phyloP scores from a whole-genome alignment of 169 alveolate species.

The Plasmodium blacklocki region DNA sequence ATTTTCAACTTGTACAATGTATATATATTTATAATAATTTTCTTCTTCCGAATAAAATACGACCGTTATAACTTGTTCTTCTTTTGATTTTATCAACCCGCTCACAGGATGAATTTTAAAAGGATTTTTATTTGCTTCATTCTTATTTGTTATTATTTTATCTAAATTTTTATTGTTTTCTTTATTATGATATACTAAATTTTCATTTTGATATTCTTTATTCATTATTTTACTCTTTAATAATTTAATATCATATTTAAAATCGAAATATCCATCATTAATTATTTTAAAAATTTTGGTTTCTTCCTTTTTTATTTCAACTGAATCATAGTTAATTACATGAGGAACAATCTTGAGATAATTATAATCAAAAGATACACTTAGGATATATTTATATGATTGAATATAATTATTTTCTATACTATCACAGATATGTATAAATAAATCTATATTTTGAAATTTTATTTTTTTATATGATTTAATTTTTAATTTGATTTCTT shows the following conservation, averaged over 20 bases:
- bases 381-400: slow-evolving; percentile 46
- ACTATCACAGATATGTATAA: slow-evolving; percentile 37
- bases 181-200: not conserved
- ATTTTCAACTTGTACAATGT: slow-evolving; percentile 44
- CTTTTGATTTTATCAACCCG: slow-evolving; percentile 57
- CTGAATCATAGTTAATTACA: slow-evolving; percentile 43
- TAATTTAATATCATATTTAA: slow-evolving; percentile 52
- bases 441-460: slow-evolving; percentile 45
- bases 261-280: slow-evolving; percentile 68
- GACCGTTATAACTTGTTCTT: slow-evolving; percentile 53
- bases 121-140: slow-evolving; percentile 11
- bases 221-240: slow-evolving; percentile 46
- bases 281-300: slow-evolving; percentile 51
- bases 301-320: slow-evolving; percentile 69
- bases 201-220: slow-evolving; percentile 21
- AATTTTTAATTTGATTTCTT: slow-evolving; percentile 31
- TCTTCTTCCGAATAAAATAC: slow-evolving; percentile 64
- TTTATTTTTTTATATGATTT: slow-evolving; percentile 35
- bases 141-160: too few species aligned
- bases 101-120: slow-evolving; percentile 48
- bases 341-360: slow-evolving; percentile 43
- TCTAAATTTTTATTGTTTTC: not conserved
- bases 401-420: slow-evolving; percentile 58
- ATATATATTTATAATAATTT: slow-evolving; percentile 57
- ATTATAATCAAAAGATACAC: slow-evolving; percentile 66